Evolutionary conservation across 2,329 filamentous ascomycete genomes (phyloP).

Genomic region (Lasiodiplodia citricola): DNA sequence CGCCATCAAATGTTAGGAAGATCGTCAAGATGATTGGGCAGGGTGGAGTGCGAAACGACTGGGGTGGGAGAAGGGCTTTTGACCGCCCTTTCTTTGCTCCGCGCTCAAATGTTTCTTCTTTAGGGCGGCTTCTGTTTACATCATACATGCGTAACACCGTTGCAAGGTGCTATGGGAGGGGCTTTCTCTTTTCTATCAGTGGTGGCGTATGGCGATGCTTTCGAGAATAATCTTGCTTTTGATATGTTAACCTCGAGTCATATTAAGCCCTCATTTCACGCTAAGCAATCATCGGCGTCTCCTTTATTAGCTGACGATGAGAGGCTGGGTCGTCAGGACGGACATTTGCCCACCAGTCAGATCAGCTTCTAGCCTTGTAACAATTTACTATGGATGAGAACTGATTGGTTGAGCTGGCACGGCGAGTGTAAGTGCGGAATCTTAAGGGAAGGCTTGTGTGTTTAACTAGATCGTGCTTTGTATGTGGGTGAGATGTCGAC

Average conservation of each 20-base stretch:
- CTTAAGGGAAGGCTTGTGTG: too few species aligned
- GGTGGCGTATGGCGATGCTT: slow-evolving; percentile 9
- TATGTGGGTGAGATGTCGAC: too few species aligned
- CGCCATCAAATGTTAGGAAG: background rate
- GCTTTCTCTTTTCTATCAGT: background rate
- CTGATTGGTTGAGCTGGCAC: background rate
- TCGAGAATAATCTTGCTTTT: background rate
- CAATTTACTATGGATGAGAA: background rate
- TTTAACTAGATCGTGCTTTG: too few species aligned
- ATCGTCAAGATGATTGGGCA: background rate
- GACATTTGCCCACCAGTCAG: background rate
- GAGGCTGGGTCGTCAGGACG: background rate
- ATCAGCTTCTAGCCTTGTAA: background rate
- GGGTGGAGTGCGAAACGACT: background rate
- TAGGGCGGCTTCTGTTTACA: slow-evolving; percentile 2
- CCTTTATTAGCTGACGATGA: background rate
- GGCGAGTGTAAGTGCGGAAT: background rate
- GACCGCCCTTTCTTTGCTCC: background rate
- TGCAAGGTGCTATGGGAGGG: slow-evolving; percentile 9
- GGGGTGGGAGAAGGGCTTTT: background rate
- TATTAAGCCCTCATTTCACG: background rate
- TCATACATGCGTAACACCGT: background rate
- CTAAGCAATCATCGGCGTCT: background rate
- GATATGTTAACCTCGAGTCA: background rate
- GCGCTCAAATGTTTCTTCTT: background rate